Base-by-base conservation (phyloP, 371 early-diverging fungal genomes). In the Mucor sp. region DNA sequence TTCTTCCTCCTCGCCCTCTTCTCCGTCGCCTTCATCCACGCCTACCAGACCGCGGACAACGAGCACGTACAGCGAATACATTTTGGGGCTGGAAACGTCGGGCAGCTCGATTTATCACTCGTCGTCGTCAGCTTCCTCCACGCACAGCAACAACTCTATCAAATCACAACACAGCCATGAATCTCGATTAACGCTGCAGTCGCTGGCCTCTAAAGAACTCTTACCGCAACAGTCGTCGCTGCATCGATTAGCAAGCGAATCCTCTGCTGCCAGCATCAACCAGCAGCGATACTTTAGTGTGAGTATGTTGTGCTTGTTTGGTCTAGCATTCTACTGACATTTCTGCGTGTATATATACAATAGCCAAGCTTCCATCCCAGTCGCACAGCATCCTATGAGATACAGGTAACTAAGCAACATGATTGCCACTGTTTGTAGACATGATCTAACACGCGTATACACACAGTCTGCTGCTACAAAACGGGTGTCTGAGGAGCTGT, bases 321-420 rank as follows among this genome's bases (percentile, higher is more conserved):
- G n/a, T n/a, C n/a, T n/a, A n/a, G n/a, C n/a, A 3, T 14, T 30
- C 2, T 23, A 21, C 4, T 37, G 30, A 30, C 30, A 30, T 30
- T 30, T 30, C 2, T 30, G 30, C 6, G 6, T 30, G 30, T 21
- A 37, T 33, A 9, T 9, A 1, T 33, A 33, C 33, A 8, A 8
- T 60, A 70, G 70, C 62, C 70, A 19, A 70, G 70, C 57, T 65
- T 66, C 25, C 70, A 70, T 62, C 66, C 70, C 14, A 66, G 41
- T 14, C 56, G 66, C 19, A 66, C 70, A 4, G 62, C 58, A 5
- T 70, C 70, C 48, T 66, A 58, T 41, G 70, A 70, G 50, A 57
- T 66, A 25, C 47, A 62, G 53, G 53, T 53, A 53, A 1, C 1
- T 25, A 11, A 1, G 14, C 19, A 7, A 12, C 15, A 61, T 7